Conservation (phyloP, 164 flowering plant species). For the Tetracentron sinense region DNA sequence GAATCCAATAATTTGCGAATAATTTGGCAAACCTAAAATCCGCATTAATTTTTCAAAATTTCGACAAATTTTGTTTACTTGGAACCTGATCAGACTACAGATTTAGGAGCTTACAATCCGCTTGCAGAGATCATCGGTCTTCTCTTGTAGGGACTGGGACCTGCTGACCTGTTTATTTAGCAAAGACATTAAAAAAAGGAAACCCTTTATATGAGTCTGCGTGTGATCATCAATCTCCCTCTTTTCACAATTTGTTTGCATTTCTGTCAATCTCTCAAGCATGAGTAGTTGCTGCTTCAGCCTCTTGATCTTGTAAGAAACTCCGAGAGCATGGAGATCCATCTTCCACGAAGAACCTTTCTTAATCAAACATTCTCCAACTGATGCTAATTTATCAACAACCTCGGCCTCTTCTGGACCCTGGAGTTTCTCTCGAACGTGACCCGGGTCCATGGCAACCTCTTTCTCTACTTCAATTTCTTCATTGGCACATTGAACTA, state of each 20-base stretch:
- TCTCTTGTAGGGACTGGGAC: slow-evolving; percentile 78
- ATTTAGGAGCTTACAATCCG: slow-evolving; percentile 61
- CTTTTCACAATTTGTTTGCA: slow-evolving; percentile 38
- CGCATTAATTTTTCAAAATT: no score
- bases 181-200: slow-evolving; percentile 41
- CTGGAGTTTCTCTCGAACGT: no score
- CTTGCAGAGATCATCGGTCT: slow-evolving; percentile 70
- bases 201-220: slow-evolving; percentile 30
- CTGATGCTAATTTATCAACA: slow-evolving; percentile 24
- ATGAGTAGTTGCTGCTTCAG: slow-evolving; percentile 79
- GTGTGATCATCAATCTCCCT: slow-evolving; percentile 23
- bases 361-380: slow-evolving; percentile 18
- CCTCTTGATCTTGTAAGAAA: slow-evolving; percentile 87
- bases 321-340: slow-evolving; percentile 86
- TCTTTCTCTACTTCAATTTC: slow-evolving; percentile 41
- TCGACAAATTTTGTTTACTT: no score
- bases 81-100: no score
- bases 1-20: no score
- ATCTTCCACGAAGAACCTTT: slow-evolving; percentile 49
- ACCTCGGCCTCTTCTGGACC: slow-evolving; percentile 16
- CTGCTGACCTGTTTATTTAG: slow-evolving; percentile 75
- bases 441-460: slow-evolving; percentile 15
- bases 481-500: slow-evolving; percentile 33
- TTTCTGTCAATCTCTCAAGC: slow-evolving; percentile 69
- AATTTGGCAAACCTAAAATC: no score